Evolutionary conservation across 208 protist species (phyloP), one percentile per base, ranked within the genome.

Genomic region (Trypanosoma platydactyli): DNA sequence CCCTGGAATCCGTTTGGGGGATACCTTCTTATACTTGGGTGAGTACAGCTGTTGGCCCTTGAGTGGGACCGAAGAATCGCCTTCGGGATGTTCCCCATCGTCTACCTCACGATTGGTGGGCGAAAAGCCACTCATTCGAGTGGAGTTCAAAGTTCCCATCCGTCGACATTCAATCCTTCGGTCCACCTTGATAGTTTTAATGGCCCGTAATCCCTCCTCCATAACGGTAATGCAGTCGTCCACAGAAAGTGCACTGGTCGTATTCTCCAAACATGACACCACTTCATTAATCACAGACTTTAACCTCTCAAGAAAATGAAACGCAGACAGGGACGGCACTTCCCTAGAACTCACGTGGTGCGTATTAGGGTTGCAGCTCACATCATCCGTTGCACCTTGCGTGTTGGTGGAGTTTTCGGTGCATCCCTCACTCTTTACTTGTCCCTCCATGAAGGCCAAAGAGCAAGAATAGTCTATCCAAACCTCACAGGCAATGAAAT

Each of bases 241-340:
- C 1, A 88, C 71, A 49, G 84, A 78, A 51, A 81, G 76, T 9
- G 73, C 69, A 56, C 79, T 84, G 25, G 61, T 66, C 3, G 76
- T 46, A 51, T 77, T 80, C n/a, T 79, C 68, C 25, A 92, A 49
- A 30, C 57, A 77, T 24, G 68, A 73, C 24, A 88, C 53, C 5
- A 92, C 81, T 22, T 92, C 86, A 48, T 88, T 76, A 18, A 89
- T 76, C 3, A 77, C 68, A 25, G 79, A 71, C 66, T 89, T 89
- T 12, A 89, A 60, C 58, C 83, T 89, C 1, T 71, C 79, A 24
- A 88, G 67, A 33, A 67, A 49, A 46, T 57, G 29, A 61, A 54
- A 68, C 9, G 38, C 33, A 45, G 50, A 54, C 22, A 59, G 11
- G 30, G 50, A 24, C 5, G 35, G 5, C 1, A 20, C 66, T 20